A percentile compares a stretch with the other conserved stretches of the same genome.
These are phyloP conservation scores for Botryosphaeria dothidea DNA, from an alignment of 2,329 filamentous ascomycete genomes.

Conservation along the genomic window DNA sequence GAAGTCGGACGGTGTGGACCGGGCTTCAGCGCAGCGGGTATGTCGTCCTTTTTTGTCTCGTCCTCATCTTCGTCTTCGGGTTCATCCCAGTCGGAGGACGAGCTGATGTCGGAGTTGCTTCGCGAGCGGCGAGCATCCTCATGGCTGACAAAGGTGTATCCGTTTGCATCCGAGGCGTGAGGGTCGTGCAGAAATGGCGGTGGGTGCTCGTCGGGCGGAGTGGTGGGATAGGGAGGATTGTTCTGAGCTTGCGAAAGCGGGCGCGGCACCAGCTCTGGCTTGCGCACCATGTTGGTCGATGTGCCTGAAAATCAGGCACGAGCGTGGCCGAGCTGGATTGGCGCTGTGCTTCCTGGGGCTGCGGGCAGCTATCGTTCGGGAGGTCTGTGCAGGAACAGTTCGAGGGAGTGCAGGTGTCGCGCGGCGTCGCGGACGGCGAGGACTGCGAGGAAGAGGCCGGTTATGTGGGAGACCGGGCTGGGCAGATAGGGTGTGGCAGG, in stretches of 20 bases:
- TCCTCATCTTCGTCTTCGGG: conserved; percentile 37
- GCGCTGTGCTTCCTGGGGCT: conserved; percentile 3
- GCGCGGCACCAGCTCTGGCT: conserved; percentile 44
- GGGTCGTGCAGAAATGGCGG: conserved; percentile 26
- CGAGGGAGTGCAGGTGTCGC: background rate
- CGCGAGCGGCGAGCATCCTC: conserved; percentile 26
- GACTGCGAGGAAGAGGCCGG: background rate
- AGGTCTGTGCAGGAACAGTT: conserved; percentile 5
- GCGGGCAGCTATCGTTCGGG: conserved; percentile 5
- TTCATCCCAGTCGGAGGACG: conserved; percentile 33
- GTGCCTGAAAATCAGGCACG: background rate
- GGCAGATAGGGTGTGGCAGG: background rate
- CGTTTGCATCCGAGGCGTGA: conserved; percentile 20
- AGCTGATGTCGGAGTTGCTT: conserved; percentile 29
- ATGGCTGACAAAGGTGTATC: conserved; percentile 14
- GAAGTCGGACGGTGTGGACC: conserved; percentile 31
- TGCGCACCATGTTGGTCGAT: conserved; percentile 44
- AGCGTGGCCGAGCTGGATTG: conserved; percentile 8
- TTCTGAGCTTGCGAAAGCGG: conserved; percentile 39
- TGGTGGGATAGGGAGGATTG: conserved; percentile 48
- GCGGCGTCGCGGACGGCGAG: background rate
- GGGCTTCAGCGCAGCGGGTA: conserved; percentile 39
- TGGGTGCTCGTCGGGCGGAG: conserved; percentile 37
- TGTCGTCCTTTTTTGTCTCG: conserved; percentile 19
- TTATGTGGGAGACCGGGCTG: background rate